Evolutionary conservation across 352 stramenopile species (phyloP).

Genomic region (Blastocystis sp.): DNA sequence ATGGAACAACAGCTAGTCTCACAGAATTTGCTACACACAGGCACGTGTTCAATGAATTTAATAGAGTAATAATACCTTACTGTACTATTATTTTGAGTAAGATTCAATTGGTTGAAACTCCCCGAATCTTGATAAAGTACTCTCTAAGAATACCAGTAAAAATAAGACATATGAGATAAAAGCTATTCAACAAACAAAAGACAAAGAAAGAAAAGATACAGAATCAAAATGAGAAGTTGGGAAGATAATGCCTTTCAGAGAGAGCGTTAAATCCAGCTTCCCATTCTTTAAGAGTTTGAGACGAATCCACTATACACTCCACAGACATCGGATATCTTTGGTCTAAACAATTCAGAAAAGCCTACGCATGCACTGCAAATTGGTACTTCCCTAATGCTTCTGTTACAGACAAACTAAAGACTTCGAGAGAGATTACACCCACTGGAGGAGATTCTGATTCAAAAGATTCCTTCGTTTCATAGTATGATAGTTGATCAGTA

Average conservation of each 20-base stretch:
- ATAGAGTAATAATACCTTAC: too few species aligned
- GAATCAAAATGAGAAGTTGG: not conserved
- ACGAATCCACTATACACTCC: not conserved
- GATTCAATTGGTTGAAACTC: not conserved
- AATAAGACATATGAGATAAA: not conserved
- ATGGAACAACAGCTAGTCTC: not conserved
- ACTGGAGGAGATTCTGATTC: not conserved
- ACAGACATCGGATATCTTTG: conserved; percentile 31
- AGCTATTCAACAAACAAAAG: not conserved
- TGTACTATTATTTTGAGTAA: not conserved
- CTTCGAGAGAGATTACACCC: not conserved
- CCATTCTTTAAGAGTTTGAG: not conserved
- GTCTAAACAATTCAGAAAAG: not conserved
- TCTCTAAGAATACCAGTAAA: not conserved
- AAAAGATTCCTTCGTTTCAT: conserved; percentile 48
- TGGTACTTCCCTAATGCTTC: not conserved
- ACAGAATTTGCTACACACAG: not conserved
- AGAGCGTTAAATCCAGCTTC: not conserved
- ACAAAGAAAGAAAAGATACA: not conserved
- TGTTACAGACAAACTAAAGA: conserved; percentile 11
- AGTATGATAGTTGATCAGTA: conserved; percentile 19
- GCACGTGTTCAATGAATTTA: not conserved
- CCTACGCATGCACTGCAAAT: not conserved
- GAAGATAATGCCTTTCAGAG: not conserved
- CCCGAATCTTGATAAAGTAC: not conserved